These are phyloP conservation scores for Pythium rishiriense DNA, from an alignment of 352 stramenopile species.

Conservation along the genomic window DNA sequence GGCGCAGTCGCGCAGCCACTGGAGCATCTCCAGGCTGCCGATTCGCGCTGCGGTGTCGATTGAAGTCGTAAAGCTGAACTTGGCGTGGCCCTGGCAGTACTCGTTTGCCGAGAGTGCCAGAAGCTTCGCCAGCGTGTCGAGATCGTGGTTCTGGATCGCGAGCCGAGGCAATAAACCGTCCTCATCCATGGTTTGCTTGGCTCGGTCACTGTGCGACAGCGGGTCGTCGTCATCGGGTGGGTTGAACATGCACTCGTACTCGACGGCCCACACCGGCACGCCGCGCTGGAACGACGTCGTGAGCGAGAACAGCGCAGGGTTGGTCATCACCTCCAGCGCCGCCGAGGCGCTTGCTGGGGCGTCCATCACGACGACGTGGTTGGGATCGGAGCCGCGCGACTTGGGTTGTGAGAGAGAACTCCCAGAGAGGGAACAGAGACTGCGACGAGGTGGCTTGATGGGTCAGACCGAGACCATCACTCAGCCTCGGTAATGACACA, in stretches of 20 bases:
- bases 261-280: slow-evolving; percentile 9
- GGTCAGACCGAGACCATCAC: slow-evolving; percentile 11
- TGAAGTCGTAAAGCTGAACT: slow-evolving; percentile 11
- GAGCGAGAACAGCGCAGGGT: slow-evolving; percentile 12
- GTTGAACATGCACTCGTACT: slow-evolving; percentile 15
- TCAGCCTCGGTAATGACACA: slow-evolving; percentile 16
- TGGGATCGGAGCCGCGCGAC: not conserved
- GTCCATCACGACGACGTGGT: not conserved
- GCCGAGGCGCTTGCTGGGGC: not conserved
- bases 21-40: slow-evolving; percentile 10
- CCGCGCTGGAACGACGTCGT: slow-evolving; percentile 18
- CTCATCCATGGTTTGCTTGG: slow-evolving; percentile 2
- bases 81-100: not conserved
- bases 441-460: not conserved
- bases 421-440: not conserved
- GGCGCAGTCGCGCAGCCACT: slow-evolving; percentile 16
- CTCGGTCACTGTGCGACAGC: not conserved
- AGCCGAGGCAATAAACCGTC: slow-evolving; percentile 3
- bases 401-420: not conserved
- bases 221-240: not conserved
- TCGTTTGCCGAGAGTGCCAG: slow-evolving; percentile 4
- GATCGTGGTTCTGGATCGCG: slow-evolving; percentile 17
- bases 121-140: slow-evolving; percentile 9
- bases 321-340: slow-evolving; percentile 6
- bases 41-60: slow-evolving; percentile 1